Percentiles rank a stretch among this genome's conserved stretches.
These are phyloP conservation scores for Diatrype stigma DNA, from an alignment of 2,329 filamentous ascomycete genomes.

Conservation along the genomic window DNA sequence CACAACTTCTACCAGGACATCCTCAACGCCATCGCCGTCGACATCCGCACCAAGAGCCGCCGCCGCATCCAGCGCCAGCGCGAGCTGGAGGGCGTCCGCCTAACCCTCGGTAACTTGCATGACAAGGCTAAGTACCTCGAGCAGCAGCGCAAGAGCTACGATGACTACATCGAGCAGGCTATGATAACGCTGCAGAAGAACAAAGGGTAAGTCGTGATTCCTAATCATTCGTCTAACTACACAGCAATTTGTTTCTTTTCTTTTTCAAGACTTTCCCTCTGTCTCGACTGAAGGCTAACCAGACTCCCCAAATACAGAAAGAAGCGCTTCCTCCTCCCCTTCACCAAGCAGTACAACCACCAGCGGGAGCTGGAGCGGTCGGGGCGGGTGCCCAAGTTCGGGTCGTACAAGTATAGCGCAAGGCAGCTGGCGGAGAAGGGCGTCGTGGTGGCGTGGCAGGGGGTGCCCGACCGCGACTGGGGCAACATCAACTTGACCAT, in stretches of 20 bases:
- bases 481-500: conserved; percentile 93
- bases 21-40: conserved; percentile 93
- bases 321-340: conserved; percentile 90
- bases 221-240: no score
- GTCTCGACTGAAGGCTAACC: conserved; percentile 16
- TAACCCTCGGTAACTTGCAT: conserved; percentile 71
- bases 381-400: conserved; percentile 93
- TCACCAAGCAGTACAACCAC: conserved; percentile 98
- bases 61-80: conserved; percentile 86
- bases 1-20: conserved; percentile 95
- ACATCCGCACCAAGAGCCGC: conserved; percentile 95
- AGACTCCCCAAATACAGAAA: conserved; percentile 48
- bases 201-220: conserved; percentile 62
- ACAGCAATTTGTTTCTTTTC: no score
- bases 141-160: conserved; percentile 93
- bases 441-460: conserved; percentile 86
- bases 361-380: conserved; percentile 90
- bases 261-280: not conserved
- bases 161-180: conserved; percentile 98
- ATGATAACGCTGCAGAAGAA: conserved; percentile 97
- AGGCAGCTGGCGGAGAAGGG: conserved; percentile 88
- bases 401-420: conserved; percentile 94
- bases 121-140: conserved; percentile 91
- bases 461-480: conserved; percentile 78
- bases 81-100: conserved; percentile 78